Conservation (phyloP, 2,329 filamentous ascomycete genomes). For the Alternaria consortialis region DNA sequence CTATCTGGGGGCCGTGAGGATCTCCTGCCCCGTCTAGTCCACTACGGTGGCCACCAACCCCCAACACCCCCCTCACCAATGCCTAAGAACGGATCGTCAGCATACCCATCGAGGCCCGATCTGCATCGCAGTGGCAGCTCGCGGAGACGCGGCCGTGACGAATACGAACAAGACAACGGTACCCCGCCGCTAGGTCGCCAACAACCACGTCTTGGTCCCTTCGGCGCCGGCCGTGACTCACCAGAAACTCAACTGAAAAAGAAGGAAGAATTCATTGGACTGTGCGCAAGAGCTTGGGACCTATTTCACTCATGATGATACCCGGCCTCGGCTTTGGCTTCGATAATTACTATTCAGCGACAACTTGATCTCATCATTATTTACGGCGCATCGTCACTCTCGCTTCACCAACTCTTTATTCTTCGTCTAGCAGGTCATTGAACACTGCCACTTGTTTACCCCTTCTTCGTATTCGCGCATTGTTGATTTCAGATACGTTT, state of each 20-base stretch:
- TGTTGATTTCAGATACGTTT: constrained; percentile 17
- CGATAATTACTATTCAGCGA: constrained; percentile 18
- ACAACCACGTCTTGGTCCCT: constrained; percentile 66
- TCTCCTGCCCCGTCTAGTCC: constrained; percentile 88
- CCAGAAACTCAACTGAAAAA: constrained; percentile 85
- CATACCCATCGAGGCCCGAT: constrained; percentile 42
- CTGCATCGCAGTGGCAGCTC: constrained; percentile 64
- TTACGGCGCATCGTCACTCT: constrained; percentile 34
- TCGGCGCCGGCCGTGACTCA: constrained; percentile 82
- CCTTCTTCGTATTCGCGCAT: constrained; percentile 24
- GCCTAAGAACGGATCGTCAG: constrained; percentile 53
- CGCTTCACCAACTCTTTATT: constrained; percentile 31
- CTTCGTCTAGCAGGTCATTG: constrained; percentile 12
- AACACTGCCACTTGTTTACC: constrained; percentile 24
- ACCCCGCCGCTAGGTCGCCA: constrained; percentile 81
- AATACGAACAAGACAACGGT: constrained; percentile 88
- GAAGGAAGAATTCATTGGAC: constrained; percentile 87
- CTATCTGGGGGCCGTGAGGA: constrained; percentile 92
- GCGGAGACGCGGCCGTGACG: constrained; percentile 81
- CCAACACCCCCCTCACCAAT: constrained; percentile 87
- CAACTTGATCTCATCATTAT: constrained; percentile 18
- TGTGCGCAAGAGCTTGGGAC: constrained; percentile 94
- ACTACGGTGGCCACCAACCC: constrained; percentile 93
- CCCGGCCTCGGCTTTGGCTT: constrained; percentile 22
- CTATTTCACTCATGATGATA: constrained; percentile 81